Evolutionary conservation across 2,329 filamentous ascomycete species (phyloP).

Genomic region (Cytospora mali): DNA sequence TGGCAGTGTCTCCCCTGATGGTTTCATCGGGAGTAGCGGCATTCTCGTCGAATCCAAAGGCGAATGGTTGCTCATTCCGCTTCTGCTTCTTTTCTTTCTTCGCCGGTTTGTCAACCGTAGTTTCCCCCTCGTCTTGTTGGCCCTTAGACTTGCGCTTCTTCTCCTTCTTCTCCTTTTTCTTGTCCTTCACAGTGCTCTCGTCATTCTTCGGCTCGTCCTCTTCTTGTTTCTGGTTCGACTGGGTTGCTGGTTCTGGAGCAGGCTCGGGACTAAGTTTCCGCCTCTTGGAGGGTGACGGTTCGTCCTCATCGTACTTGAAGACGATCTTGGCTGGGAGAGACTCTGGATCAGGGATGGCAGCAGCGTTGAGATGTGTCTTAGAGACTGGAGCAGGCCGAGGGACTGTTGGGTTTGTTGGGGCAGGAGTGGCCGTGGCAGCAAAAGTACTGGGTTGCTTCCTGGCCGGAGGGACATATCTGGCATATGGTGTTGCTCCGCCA

Average conservation of each 20-base stretch:
- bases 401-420: not conserved
- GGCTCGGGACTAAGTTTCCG: slow-evolving; percentile 25
- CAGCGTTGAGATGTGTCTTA: slow-evolving; percentile 25
- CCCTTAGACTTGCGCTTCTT: slow-evolving; percentile 36
- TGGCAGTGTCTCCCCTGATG: not conserved
- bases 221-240: slow-evolving; percentile 28
- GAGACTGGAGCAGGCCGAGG: slow-evolving; percentile 9
- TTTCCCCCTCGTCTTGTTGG: slow-evolving; percentile 33
- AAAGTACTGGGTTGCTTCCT: slow-evolving; percentile 1
- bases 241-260: not conserved
- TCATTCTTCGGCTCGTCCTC: slow-evolving; percentile 38
- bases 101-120: slow-evolving; percentile 43
- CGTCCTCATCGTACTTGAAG: slow-evolving; percentile 33
- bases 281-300: slow-evolving; percentile 25
- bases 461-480: slow-evolving; percentile 28
- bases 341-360: slow-evolving; percentile 24
- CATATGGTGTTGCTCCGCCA: slow-evolving; percentile 27
- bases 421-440: not conserved
- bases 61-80: slow-evolving; percentile 44
- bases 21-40: not conserved
- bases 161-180: slow-evolving; percentile 36
- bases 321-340: slow-evolving; percentile 29
- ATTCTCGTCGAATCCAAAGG: slow-evolving; percentile 19
- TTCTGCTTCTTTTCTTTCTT: slow-evolving; percentile 59
- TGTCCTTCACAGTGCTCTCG: slow-evolving; percentile 34